Evolutionary conservation across 257 asterid species (phyloP).

Genomic region (Capsicum baccatum): DNA sequence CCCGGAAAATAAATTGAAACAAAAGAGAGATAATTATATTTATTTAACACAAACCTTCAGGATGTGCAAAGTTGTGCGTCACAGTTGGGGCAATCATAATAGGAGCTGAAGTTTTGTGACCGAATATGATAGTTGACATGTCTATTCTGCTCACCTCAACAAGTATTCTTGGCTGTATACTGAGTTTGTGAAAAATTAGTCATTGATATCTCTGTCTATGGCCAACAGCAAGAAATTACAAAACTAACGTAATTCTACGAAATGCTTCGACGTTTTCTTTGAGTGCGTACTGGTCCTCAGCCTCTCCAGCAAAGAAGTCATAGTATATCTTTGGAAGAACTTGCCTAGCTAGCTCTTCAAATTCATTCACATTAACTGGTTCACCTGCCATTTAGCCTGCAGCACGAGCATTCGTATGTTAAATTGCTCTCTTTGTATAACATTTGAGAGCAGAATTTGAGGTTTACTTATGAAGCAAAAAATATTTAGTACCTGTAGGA

Average conservation of each 20-base stretch:
- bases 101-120: slow-evolving; percentile 55
- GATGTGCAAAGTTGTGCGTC: slow-evolving; percentile 59
- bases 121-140: slow-evolving; percentile 55
- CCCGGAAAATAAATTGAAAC: too few species aligned
- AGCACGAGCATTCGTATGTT: not conserved
- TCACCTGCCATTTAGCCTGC: slow-evolving; percentile 53
- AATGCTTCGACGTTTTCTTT: slow-evolving; percentile 59
- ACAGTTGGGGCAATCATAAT: slow-evolving; percentile 63
- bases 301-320: slow-evolving; percentile 62
- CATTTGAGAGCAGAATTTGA: not conserved
- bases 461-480: not conserved
- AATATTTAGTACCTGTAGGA: not conserved
- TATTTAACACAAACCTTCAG: slow-evolving; percentile 46
- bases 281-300: slow-evolving; percentile 69
- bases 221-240: not conserved
- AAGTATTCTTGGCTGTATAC: slow-evolving; percentile 62
- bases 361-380: slow-evolving; percentile 51
- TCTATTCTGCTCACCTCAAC: slow-evolving; percentile 61
- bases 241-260: slow-evolving; percentile 52
- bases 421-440: not conserved
- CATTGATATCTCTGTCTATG: not conserved
- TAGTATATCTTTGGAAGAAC: slow-evolving; percentile 74
- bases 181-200: slow-evolving; percentile 30
- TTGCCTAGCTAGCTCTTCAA: slow-evolving; percentile 60
- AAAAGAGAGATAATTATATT: not conserved